Base-by-base conservation (phyloP, 495 filamentous ascomycete genomes). In the Lasiosphaeriaceae sp. region DNA sequence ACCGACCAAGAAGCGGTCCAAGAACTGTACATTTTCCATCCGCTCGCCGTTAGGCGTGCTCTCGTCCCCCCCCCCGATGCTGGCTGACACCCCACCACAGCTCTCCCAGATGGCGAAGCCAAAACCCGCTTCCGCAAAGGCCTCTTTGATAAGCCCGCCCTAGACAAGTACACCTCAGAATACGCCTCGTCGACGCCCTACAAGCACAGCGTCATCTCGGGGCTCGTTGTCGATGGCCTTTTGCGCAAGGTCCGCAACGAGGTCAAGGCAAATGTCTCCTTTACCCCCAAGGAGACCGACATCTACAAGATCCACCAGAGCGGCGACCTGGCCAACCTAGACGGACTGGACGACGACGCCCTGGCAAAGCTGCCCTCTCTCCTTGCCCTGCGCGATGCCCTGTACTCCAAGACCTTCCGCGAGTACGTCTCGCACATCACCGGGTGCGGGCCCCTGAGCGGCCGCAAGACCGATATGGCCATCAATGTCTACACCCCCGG, bases 251-350 rank as follows among this genome's bases (percentile, higher is more conserved):
- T 99, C 61, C 92, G 93, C 66, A 73, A 80, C 58, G 94, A 99
- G 77, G 92, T 97, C 68, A 85, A 88, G 71, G 77, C 83, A 47
- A 90, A 94, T 64, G 84, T 99, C 57, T 85, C 87, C 66, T 98
- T 98, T 75, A 96, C 94, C 47, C 92, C 92, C 60, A 99, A 99
- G 75, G 94, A 99, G 70, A 99, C 94, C 56, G 95, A 99, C 72
- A 97, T 99, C 74, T 99, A 99, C 80, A 96, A 94, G 72, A 97
- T 97, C 69, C 92, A 97, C 79, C 94, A 97, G 74, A 97, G 93
- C 26, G 94, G 94, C 53, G 94, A 99, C 68, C 80, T 99, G 17
- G 95, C 94, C 9, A 99, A 99, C 69, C 85, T 99, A 44, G 91
- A 96, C 72, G 94, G 94, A 4, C 79, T 99, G 7, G 89, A 95